Percentiles rank a stretch among this genome's conserved stretches.
Evolutionary conservation across 2,329 filamentous ascomycete genomes (phyloP).

Genomic region (Didymella pomorum): DNA sequence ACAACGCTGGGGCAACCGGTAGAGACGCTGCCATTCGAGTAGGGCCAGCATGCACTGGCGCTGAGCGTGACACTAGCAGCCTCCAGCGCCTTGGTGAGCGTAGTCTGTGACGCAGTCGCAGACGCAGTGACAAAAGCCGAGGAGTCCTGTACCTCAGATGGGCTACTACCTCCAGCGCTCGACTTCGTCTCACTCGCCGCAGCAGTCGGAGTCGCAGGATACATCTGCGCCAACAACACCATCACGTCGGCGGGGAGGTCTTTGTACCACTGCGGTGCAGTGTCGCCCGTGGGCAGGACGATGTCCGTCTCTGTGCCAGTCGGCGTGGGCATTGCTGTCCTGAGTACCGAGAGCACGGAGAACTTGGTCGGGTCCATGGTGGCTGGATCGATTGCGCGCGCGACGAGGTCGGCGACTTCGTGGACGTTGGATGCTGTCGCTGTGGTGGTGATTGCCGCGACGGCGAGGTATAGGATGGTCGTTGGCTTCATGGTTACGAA

Average conservation of each 20-base stretch:
- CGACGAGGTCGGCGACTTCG: slow-evolving; percentile 6
- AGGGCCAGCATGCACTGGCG: neutral
- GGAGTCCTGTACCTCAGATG: neutral
- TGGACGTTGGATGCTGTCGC: slow-evolving; percentile 1
- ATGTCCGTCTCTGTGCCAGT: slow-evolving; percentile 8
- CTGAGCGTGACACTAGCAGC: neutral
- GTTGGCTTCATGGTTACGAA: slow-evolving; percentile 12
- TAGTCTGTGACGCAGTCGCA: neutral
- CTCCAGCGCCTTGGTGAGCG: slow-evolving; percentile 3
- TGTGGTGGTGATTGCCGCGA: neutral
- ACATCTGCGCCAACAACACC: slow-evolving; percentile 19
- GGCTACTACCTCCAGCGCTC: neutral
- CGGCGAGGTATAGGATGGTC: slow-evolving; percentile 1
- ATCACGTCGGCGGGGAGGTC: slow-evolving; percentile 19
- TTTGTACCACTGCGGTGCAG: slow-evolving; percentile 18
- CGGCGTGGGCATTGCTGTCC: slow-evolving; percentile 16
- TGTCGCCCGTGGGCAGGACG: slow-evolving; percentile 8
- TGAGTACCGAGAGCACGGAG: slow-evolving; percentile 22
- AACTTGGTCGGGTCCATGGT: slow-evolving; percentile 19
- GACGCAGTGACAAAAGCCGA: neutral
- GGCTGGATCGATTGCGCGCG: slow-evolving; percentile 13
- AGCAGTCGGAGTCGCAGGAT: slow-evolving; percentile 9
- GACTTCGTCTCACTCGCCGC: neutral
- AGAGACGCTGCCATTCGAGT: neutral
- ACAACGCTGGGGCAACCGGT: no score